Conservation (phyloP, 2,329 filamentous ascomycete genomes). For the Fusarium siculi region DNA sequence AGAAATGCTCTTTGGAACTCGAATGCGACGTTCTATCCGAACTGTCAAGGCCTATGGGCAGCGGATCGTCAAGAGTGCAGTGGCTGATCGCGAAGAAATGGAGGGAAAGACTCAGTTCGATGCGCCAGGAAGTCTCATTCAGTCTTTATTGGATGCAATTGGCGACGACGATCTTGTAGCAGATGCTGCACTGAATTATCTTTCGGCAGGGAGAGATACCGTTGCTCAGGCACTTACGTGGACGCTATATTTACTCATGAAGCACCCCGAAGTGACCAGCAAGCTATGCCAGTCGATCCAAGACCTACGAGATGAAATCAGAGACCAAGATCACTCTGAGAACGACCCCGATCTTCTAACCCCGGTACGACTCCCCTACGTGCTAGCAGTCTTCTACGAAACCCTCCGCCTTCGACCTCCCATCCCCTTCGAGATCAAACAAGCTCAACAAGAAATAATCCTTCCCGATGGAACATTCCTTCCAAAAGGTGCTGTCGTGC, state of each 20-base stretch:
- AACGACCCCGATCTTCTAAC: slow-evolving; percentile 49
- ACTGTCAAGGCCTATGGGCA: slow-evolving; percentile 66
- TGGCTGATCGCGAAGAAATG: slow-evolving; percentile 47
- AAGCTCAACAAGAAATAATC: slow-evolving; percentile 61
- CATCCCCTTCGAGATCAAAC: slow-evolving; percentile 74
- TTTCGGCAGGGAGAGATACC: slow-evolving; percentile 73
- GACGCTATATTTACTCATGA: slow-evolving; percentile 70
- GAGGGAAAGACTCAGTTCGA: slow-evolving; percentile 24
- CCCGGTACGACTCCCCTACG: slow-evolving; percentile 62
- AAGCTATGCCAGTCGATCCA: slow-evolving; percentile 58
- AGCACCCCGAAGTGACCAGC: slow-evolving; percentile 54
- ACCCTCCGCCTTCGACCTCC: slow-evolving; percentile 70
- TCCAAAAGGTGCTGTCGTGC: slow-evolving; percentile 62
- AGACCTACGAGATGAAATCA: slow-evolving; percentile 11
- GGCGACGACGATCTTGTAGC: slow-evolving; percentile 65
- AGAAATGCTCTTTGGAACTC: slow-evolving; percentile 60
- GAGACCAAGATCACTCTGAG: background rate
- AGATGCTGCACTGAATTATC: slow-evolving; percentile 73
- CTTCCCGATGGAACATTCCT: slow-evolving; percentile 71
- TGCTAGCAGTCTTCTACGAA: slow-evolving; percentile 71
- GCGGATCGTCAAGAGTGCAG: slow-evolving; percentile 66
- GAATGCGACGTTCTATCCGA: slow-evolving; percentile 60
- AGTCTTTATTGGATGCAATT: slow-evolving; percentile 68
- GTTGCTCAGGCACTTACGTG: slow-evolving; percentile 73
- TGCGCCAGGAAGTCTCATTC: slow-evolving; percentile 66